Percentiles rank a stretch among this genome's conserved stretches.
These are phyloP conservation scores for Hypoxylon sp. DNA, from an alignment of 2,329 filamentous ascomycete species.

Conservation along the genomic window DNA sequence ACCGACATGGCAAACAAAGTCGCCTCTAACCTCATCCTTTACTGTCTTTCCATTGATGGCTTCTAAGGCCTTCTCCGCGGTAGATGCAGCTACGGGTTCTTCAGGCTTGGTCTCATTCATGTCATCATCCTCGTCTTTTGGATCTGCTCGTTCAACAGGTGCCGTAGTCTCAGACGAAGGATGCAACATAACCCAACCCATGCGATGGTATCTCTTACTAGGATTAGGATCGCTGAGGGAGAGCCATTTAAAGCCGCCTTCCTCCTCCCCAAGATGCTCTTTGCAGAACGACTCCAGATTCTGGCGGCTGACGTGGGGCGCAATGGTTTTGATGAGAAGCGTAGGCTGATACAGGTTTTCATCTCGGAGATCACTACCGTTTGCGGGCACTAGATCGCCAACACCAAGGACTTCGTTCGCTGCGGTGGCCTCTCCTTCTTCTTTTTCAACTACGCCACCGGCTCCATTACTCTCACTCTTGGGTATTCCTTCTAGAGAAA, in stretches of 20 bases:
- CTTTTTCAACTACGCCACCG: slow-evolving; percentile 89
- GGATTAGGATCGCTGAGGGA: slow-evolving; percentile 97
- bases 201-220: slow-evolving; percentile 95
- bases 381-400: slow-evolving; percentile 87
- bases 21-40: slow-evolving; percentile 91
- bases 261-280: slow-evolving; percentile 90
- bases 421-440: slow-evolving; percentile 93
- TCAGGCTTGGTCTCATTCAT: slow-evolving; percentile 67
- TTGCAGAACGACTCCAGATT: slow-evolving; percentile 96
- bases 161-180: slow-evolving; percentile 77
- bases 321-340: slow-evolving; percentile 96
- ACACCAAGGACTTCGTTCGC: slow-evolving; percentile 94
- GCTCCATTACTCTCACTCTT: slow-evolving; percentile 92
- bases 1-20: slow-evolving; percentile 97
- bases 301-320: slow-evolving; percentile 92
- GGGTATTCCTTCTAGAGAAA: slow-evolving; percentile 92
- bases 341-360: slow-evolving; percentile 91
- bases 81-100: slow-evolving; percentile 65
- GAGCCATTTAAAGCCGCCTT: slow-evolving; percentile 95
- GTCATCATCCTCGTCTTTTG: slow-evolving; percentile 73
- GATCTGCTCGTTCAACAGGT: slow-evolving; percentile 79
- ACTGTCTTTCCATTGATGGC: slow-evolving; percentile 99
- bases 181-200: slow-evolving; percentile 98
- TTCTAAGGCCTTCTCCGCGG: slow-evolving; percentile 88
- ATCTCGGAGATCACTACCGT: slow-evolving; percentile 88